Base-by-base conservation (phyloP, 148 eudicot species). In the Dianthus caryophyllus region DNA sequence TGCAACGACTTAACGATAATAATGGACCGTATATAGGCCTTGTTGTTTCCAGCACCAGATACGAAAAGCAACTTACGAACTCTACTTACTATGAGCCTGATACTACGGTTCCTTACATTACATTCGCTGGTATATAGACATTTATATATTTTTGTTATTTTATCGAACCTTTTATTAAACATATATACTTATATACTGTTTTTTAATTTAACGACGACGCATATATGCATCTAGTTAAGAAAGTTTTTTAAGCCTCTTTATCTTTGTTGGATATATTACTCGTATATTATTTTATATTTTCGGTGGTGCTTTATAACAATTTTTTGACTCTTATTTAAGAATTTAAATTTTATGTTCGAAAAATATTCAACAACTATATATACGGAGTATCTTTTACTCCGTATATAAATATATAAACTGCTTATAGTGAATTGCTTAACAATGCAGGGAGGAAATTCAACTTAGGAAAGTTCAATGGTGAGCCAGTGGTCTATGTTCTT, bases 371-470 rank as follows among this genome's bases (percentile, higher is more conserved):
- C n/a, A n/a, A n/a, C n/a, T n/a, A n/a, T n/a, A n/a, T n/a, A n/a
- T n/a, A n/a, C n/a, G n/a, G n/a, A n/a, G n/a, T n/a, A n/a, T n/a
- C n/a, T n/a, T n/a, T n/a, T n/a, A n/a, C n/a, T n/a, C n/a, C n/a
- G n/a, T n/a, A n/a, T n/a, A n/a, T n/a, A n/a, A n/a, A n/a, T n/a
- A n/a, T n/a, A n/a, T n/a, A n/a, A n/a, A n/a, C n/a, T n/a, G n/a
- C n/a, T n/a, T n/a, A n/a, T n/a, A n/a, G n/a, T n/a, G n/a, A n/a
- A 2, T 33, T 33, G n/a, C n/a, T 33, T 33, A n/a, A n/a, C n/a
- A n/a, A 33, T 73, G 61, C 54, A 66, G 76, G 76, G 51, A 73
- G 76, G 41, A 67, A 33, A 24, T 73, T 67, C 46, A 49, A 50
- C 61, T 31, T 73, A 51, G 76, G 76, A 11, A 58, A 5, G 41